These are phyloP conservation scores for Aureobasidium subglaciale DNA, from an alignment of 2,329 filamentous ascomycete species.

Conservation along the genomic window DNA sequence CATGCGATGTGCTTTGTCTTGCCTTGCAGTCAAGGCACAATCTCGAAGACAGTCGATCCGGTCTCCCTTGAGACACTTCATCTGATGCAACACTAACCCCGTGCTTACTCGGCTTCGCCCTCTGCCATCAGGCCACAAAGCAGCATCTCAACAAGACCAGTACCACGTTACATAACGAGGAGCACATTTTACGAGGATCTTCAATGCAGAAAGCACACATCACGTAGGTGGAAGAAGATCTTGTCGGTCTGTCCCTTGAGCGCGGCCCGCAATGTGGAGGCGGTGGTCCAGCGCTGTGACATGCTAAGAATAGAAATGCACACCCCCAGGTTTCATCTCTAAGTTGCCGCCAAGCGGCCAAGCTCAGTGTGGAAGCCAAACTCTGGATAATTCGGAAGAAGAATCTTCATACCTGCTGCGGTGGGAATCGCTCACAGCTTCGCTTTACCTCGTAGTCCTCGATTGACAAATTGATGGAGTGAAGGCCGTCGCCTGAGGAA, in stretches of 20 bases:
- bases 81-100: background rate
- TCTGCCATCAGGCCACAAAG: background rate
- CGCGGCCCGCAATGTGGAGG: constrained; percentile 6
- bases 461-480: no score
- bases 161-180: background rate
- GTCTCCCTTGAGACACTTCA: background rate
- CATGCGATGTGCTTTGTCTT: background rate
- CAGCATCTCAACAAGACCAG: background rate
- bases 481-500: no score
- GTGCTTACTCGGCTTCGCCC: no score
- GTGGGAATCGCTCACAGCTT: background rate
- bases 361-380: background rate
- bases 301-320: constrained; percentile 5
- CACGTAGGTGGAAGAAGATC: constrained; percentile 6
- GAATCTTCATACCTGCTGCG: background rate
- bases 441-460: no score
- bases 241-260: no score
- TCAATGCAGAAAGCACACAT: background rate
- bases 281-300: background rate
- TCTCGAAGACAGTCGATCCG: background rate
- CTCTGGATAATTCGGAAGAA: background rate
- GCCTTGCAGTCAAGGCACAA: background rate
- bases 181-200: background rate
- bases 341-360: background rate
- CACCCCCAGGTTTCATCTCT: background rate